Base-by-base conservation (phyloP, 441 rosid genomes). In the Gossypium laxum region DNA sequence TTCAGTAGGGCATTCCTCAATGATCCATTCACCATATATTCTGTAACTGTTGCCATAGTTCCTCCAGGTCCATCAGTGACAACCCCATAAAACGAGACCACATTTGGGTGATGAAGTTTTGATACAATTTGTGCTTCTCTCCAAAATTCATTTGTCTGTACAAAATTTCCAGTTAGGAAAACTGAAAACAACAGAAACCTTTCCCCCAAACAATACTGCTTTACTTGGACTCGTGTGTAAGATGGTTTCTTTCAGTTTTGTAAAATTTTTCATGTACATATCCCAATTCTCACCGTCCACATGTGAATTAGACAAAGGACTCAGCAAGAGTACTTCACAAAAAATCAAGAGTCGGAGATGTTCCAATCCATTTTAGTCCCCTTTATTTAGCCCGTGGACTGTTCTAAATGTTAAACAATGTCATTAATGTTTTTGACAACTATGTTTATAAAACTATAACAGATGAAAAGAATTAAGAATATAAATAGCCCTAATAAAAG, bases 81-180 rank as follows among this genome's bases (percentile, higher is more conserved):
- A 57, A 57, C 61, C 17, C 61, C 61, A 61, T 88, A 88, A 70
- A 88, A 85, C 15, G 93, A 87, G 17, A 86, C 87, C 50, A 88
- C 93, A 55, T 88, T 88, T 41, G 93, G 93, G 76, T 88, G 93
- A 78, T 88, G 93, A 74, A 88, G 86, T 68, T 82, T 82, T 43
- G 91, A 84, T 63, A 88, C 72, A 75, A 88, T 88, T 61, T 75
- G 77, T 56, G 93, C 91, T 80, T 88, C 93, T 77, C 91, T 88
- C 93, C 93, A 87, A 65, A 88, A 87, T 74, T 87, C 93, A 78
- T 87, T 88, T 0, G 82, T 90, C 96, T 90, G 89, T 12, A 51
- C 8, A 72, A 48, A 3, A 14, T 65, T 66, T 72, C 43, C 52
- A 52, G 45, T 50, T 45, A 72, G 34, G 34, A 43, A 12, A 12